Conservation (phyloP, 495 filamentous ascomycete species). For the Penicillium desertorum region DNA sequence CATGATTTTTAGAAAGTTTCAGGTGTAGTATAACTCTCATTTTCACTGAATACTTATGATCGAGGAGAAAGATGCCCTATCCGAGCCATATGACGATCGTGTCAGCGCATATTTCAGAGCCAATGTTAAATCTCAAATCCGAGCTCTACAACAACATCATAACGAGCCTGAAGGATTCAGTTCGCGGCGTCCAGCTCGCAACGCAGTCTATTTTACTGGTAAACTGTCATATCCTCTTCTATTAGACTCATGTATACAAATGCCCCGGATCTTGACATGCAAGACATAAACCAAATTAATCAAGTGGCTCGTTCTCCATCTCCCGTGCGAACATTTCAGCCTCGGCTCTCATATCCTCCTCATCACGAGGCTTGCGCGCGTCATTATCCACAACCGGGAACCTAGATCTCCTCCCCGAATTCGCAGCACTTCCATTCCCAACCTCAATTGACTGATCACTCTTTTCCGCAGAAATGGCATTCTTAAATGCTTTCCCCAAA, state of each 20-base stretch:
- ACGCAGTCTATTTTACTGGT: too few species aligned
- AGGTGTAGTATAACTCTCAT: slow-evolving; percentile 7
- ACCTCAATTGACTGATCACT: slow-evolving; percentile 4
- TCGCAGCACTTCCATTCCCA: slow-evolving; percentile 1
- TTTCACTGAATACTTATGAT: too few species aligned
- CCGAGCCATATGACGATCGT: too few species aligned
- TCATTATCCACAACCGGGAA: slow-evolving; percentile 66
- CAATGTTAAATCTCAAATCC: too few species aligned
- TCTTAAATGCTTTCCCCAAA: slow-evolving; percentile 54
- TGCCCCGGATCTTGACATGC: neutral
- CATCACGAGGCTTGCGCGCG: slow-evolving; percentile 62
- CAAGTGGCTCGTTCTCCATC: slow-evolving; percentile 33
- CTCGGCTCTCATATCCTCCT: slow-evolving; percentile 79
- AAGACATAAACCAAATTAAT: slow-evolving; percentile 12
- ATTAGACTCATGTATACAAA: neutral
- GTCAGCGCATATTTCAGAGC: too few species aligned
- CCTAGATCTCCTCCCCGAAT: slow-evolving; percentile 32
- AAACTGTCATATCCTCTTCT: too few species aligned
- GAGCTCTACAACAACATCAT: too few species aligned
- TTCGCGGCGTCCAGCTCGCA: too few species aligned
- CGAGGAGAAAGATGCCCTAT: too few species aligned
- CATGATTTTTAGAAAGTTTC: slow-evolving; percentile 24
- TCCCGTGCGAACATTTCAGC: slow-evolving; percentile 52
- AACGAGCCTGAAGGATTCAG: too few species aligned
- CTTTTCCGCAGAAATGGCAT: slow-evolving; percentile 8